Evolutionary conservation across 345 rosid species (phyloP), one percentile per base, ranked within the genome.

Genomic region (Firmiana major): DNA sequence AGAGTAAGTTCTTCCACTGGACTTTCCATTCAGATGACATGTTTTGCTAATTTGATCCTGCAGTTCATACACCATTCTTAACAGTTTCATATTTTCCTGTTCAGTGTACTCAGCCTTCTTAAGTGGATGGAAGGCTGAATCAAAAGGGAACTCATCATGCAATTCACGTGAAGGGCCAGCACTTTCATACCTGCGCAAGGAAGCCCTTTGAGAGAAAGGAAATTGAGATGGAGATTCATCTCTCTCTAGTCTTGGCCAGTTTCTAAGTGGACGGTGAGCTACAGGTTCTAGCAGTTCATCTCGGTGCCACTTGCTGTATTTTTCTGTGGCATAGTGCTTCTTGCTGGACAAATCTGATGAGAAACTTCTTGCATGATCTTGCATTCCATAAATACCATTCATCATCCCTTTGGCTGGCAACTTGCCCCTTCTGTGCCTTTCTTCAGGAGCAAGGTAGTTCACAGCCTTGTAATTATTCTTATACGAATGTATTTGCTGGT

Each of bases 31-130:
- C 77, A 84, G 66, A 75, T 74, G 31, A 71, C 82, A 58, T 8
- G 88, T 46, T 67, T 77, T 85, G 71, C 77, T 82, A 53, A 91
- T 84, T 78, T 84, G 88, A 75, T 86, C 90, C 81, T 89, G 90
- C 77, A 89, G 85, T 75, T 91, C 95, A 68, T 73, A 73, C 45
- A 87, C 80, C 88, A 89, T 83, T 78, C 79, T 84, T 79, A 89
- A 77, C 80, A 91, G 85, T 67, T 79, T 82, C 80, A 85, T 69
- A 81, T 78, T 88, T 64, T 89, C 91, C 34, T 82, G 85, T 43
- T 87, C 90, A 43, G 72, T 43, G 69, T 86, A 77, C 21, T 82
- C 73, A 71, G 83, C 81, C 81, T 79, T 86, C 80, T 80, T 85
- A 40, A 76, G 80, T 43, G 87, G 81, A 67, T 82, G 74, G 64